Evolutionary conservation across 2,329 filamentous ascomycete species (phyloP).

Genomic region (Chaetomium sp.): DNA sequence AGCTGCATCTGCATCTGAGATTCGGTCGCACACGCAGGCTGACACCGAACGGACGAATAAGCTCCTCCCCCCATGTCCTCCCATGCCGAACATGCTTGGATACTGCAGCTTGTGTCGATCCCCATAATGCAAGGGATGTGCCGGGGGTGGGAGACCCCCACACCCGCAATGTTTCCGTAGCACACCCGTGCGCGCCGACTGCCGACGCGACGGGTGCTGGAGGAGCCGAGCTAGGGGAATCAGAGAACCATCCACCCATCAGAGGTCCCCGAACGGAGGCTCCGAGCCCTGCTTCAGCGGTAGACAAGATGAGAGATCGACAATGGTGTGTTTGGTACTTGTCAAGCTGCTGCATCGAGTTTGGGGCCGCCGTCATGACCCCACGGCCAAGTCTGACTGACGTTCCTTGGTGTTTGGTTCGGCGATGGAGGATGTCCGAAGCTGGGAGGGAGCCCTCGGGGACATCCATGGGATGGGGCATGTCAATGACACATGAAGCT

Average conservation of each 20-base stretch:
- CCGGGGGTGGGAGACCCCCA: neutral
- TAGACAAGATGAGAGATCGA: neutral
- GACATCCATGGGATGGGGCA: too few relatives aligned
- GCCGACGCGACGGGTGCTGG: slow-evolving; percentile 1
- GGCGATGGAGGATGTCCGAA: too few relatives aligned
- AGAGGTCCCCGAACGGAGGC: neutral
- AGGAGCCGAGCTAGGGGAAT: neutral
- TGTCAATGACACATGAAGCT: neutral
- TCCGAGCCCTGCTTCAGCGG: slow-evolving; percentile 3
- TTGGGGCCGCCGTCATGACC: neutral
- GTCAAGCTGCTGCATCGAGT: neutral
- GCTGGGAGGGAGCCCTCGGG: too few relatives aligned
- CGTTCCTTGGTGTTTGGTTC: neutral
- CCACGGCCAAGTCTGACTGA: neutral
- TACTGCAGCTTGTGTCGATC: slow-evolving; percentile 12
- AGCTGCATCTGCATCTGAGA: neutral
- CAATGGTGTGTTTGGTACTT: neutral
- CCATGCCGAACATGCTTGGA: neutral
- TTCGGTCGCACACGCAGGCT: neutral
- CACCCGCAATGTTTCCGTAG: slow-evolving; percentile 4
- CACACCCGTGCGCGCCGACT: slow-evolving; percentile 1
- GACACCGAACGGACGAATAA: neutral
- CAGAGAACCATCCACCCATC: too few relatives aligned
- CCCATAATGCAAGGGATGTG: neutral
- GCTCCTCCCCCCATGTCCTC: neutral